These are phyloP conservation scores for Malassezia sympodialis DNA, from an alignment of 1,284 basidiomycete species.

Conservation along the genomic window DNA sequence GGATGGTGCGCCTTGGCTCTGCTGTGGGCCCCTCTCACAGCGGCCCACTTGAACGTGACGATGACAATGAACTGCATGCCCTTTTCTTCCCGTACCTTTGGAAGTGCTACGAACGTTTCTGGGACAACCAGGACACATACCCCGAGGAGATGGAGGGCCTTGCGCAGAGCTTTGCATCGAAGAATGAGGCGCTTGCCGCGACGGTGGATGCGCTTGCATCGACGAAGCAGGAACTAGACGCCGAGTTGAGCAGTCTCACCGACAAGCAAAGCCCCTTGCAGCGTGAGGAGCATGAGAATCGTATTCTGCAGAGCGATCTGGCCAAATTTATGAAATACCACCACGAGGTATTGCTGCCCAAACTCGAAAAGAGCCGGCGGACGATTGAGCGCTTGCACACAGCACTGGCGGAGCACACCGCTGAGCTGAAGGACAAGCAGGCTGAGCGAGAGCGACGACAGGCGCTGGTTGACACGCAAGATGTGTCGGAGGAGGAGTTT, in stretches of 20 bases:
- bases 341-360: slow-evolving; percentile 37
- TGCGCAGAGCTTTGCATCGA: slow-evolving; percentile 29
- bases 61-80: slow-evolving; percentile 35
- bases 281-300: slow-evolving; percentile 29
- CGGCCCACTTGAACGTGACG: slow-evolving; percentile 32
- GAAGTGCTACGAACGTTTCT: slow-evolving; percentile 46
- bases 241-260: slow-evolving; percentile 26
- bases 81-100: slow-evolving; percentile 44
- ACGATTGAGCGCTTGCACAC: slow-evolving; percentile 30
- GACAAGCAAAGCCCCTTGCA: slow-evolving; percentile 33
- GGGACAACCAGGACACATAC: slow-evolving; percentile 44
- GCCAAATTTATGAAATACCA: slow-evolving; percentile 41
- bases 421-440: slow-evolving; percentile 31
- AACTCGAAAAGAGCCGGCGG: slow-evolving; percentile 38
- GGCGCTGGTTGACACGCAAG: slow-evolving; percentile 34
- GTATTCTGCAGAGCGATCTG: slow-evolving; percentile 36
- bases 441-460: slow-evolving; percentile 27
- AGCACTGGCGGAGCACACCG: slow-evolving; percentile 21
- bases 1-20: slow-evolving; percentile 34
- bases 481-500: slow-evolving; percentile 41
- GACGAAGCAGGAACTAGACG: slow-evolving; percentile 26
- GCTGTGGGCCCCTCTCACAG: slow-evolving; percentile 22
- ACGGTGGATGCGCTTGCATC: slow-evolving; percentile 25
- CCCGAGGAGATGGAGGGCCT: slow-evolving; percentile 42
- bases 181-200: slow-evolving; percentile 11